Conservation (phyloP, 2,329 filamentous ascomycete genomes). For the Clonostachys chloroleuca region DNA sequence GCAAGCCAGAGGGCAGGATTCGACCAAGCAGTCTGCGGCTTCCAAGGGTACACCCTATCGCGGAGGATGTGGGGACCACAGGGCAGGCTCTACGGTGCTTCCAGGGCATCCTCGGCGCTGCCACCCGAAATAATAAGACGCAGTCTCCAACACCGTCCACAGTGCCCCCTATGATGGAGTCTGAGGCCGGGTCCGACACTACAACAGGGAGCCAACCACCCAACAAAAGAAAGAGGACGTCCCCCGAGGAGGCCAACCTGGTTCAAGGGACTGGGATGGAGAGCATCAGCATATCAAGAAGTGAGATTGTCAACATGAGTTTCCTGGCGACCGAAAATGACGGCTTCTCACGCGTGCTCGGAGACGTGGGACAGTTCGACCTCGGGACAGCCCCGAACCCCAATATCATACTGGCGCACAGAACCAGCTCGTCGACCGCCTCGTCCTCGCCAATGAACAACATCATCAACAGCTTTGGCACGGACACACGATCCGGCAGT, state of each 20-base stretch:
- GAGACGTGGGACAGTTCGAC: no score
- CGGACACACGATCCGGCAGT: conserved; percentile 2
- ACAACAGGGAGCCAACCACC: conserved; percentile 1
- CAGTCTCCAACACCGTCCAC: no score
- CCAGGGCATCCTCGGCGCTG: conserved; percentile 22
- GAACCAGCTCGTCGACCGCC: conserved; percentile 2
- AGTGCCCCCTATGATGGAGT: no score
- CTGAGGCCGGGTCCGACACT: no score
- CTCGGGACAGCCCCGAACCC: no score
- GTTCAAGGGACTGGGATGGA: no score
- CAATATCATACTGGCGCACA: conserved; percentile 1
- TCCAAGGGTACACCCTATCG: neutral
- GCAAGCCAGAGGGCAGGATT: conserved; percentile 9
- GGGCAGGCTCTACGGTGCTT: conserved; percentile 14
- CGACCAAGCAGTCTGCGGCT: neutral
- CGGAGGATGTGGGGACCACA: neutral
- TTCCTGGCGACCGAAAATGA: no score
- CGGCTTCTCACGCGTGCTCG: no score
- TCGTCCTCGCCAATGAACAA: conserved; percentile 2
- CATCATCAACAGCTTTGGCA: neutral
- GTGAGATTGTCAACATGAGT: no score
- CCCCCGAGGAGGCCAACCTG: no score
- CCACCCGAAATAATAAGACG: conserved; percentile 17
- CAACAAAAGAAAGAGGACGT: conserved; percentile 23
- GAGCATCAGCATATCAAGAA: no score